These are phyloP conservation scores for Lonicera japonica DNA, from an alignment of 129 eudicot species.

Conservation along the genomic window DNA sequence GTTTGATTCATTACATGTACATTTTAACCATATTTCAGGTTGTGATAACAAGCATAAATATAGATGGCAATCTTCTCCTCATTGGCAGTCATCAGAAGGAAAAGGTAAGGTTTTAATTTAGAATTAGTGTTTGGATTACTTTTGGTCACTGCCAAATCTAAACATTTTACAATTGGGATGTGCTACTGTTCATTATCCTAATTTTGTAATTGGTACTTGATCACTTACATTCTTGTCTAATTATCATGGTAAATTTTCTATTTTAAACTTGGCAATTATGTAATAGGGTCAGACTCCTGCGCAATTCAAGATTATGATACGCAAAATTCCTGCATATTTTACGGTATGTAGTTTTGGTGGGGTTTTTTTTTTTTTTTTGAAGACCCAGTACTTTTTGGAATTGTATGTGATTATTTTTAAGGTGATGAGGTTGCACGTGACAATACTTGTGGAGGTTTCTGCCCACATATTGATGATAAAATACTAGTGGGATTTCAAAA, in stretches of 20 bases:
- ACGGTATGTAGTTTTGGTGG: constrained; percentile 84
- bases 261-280: constrained; percentile 4
- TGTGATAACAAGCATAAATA: constrained; percentile 83
- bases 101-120: constrained; percentile 32
- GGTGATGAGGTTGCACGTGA: background rate
- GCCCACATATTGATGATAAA: background rate
- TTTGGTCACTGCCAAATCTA: background rate
- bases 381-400: background rate
- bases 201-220: too few species aligned
- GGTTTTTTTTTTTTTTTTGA: too few species aligned
- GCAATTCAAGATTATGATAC: constrained; percentile 82
- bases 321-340: constrained; percentile 93
- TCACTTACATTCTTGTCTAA: background rate
- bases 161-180: background rate
- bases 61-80: constrained; percentile 68
- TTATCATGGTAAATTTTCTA: background rate
- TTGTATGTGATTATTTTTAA: background rate
- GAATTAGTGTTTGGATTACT: background rate
- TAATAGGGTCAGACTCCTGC: constrained; percentile 73
- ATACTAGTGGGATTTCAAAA: too few species aligned
- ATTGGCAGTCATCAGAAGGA: constrained; percentile 88
- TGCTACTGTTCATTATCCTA: too few species aligned
- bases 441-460: background rate
- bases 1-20: constrained; percentile 11
- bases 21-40: constrained; percentile 38